A percentile compares a stretch with the other conserved stretches of the same genome.
phyloP scores from a whole-genome alignment of 768 basidiomycete species.

The Mycena alexandri region DNA sequence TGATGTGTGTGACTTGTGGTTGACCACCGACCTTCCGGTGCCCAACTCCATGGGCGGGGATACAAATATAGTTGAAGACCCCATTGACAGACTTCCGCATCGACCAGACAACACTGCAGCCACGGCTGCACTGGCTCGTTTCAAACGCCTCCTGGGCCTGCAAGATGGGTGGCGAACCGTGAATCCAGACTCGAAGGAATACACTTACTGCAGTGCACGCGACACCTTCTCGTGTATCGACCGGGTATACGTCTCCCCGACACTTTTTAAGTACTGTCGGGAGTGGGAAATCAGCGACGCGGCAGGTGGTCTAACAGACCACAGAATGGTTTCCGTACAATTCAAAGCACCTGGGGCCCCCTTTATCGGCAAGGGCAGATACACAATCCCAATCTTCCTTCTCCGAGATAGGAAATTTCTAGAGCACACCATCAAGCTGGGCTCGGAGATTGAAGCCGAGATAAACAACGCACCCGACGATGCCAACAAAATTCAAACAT shows the following conservation, averaged over 20 bases:
- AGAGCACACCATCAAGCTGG: neutral
- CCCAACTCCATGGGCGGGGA: slow-evolving; percentile 8
- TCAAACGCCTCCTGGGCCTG: neutral
- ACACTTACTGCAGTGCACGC: slow-evolving; percentile 18
- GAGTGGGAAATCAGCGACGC: slow-evolving; percentile 29
- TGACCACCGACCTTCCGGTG: slow-evolving; percentile 5
- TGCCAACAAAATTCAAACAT: neutral
- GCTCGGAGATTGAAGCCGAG: neutral
- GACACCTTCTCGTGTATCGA: slow-evolving; percentile 29
- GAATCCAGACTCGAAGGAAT: slow-evolving; percentile 20
- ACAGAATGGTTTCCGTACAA: slow-evolving; percentile 27
- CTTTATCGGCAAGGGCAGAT: slow-evolving; percentile 33
- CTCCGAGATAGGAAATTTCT: slow-evolving; percentile 12
- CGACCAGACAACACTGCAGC: neutral
- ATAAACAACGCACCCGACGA: neutral
- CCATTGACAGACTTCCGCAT: slow-evolving; percentile 15
- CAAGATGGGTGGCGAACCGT: slow-evolving; percentile 20
- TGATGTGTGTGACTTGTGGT: neutral
- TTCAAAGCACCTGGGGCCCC: slow-evolving; percentile 25
- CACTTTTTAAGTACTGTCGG: neutral
- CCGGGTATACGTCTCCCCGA: slow-evolving; percentile 17
- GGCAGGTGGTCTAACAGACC: slow-evolving; percentile 20
- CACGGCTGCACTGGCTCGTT: neutral
- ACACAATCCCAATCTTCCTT: slow-evolving; percentile 21
- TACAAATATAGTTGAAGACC: slow-evolving; percentile 11